Evolutionary conservation across 345 rosid genomes (phyloP).

Genomic region (Nephelium lappaceum): DNA sequence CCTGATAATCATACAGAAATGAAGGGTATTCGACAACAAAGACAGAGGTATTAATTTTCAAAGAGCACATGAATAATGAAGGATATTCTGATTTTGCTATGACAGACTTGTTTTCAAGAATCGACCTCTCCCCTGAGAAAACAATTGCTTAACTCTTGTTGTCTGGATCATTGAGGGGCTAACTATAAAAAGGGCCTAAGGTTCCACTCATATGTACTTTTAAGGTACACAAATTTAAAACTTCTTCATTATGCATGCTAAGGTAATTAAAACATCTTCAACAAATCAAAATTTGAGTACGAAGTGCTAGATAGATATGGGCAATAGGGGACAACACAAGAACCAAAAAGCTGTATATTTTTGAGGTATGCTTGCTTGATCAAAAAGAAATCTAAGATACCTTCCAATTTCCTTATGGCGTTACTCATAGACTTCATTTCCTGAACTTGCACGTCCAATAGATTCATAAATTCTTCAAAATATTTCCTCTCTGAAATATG

Average conservation of each 20-base stretch:
- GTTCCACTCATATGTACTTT: background rate
- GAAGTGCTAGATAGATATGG: background rate
- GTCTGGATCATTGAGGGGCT: background rate
- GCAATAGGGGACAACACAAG: constrained; percentile 4
- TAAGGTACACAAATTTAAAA: background rate
- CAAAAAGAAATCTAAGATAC: constrained; percentile 32
- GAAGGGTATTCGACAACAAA: constrained; percentile 6
- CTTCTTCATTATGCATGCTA: background rate
- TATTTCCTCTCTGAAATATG: constrained; percentile 60
- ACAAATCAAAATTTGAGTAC: background rate
- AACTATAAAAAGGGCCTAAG: background rate
- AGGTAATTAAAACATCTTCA: background rate
- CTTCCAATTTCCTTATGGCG: constrained; percentile 70
- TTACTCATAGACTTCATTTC: constrained; percentile 85
- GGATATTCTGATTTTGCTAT: background rate
- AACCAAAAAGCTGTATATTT: constrained; percentile 11
- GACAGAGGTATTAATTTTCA: background rate
- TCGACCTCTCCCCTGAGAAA: background rate
- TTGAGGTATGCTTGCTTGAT: background rate
- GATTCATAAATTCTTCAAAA: constrained; percentile 61
- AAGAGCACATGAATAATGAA: background rate
- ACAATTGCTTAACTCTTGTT: background rate
- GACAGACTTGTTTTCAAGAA: background rate
- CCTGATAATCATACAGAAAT: constrained; percentile 45
- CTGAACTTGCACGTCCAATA: constrained; percentile 72